A percentile compares a stretch with the other conserved stretches of the same genome.
Evolutionary conservation across 768 basidiomycete species (phyloP).

Genomic region (Leucocoprinus leucothites): DNA sequence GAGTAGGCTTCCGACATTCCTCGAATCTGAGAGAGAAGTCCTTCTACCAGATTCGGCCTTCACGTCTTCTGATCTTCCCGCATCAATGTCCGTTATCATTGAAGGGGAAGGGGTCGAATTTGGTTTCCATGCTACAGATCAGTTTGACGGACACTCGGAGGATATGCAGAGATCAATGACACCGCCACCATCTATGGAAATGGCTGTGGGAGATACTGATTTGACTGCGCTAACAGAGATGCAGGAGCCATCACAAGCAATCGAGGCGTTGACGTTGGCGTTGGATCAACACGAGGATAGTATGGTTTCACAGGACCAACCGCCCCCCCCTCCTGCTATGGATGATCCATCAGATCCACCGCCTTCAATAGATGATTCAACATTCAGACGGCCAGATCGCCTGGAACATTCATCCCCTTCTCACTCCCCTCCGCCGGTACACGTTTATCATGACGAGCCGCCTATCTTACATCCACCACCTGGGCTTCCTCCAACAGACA

Average conservation of each 20-base stretch:
- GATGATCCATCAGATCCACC: constrained; percentile 89
- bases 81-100: constrained; percentile 34
- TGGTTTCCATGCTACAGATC: constrained; percentile 67
- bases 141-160: constrained; percentile 81
- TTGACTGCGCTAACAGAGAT: constrained; percentile 63
- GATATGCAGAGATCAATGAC: constrained; percentile 61
- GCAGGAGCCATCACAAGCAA: constrained; percentile 43
- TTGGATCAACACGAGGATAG: constrained; percentile 48
- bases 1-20: constrained; percentile 63
- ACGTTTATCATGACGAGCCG: constrained; percentile 18
- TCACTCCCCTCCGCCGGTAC: constrained; percentile 30
- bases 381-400: constrained; percentile 54
- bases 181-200: constrained; percentile 75
- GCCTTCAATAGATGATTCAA: constrained; percentile 77
- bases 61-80: constrained; percentile 27
- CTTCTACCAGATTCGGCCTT: constrained; percentile 44
- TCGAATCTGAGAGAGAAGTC: constrained; percentile 77
- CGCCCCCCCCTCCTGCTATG: constrained; percentile 77
- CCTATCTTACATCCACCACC: constrained; percentile 22
- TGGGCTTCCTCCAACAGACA: constrained; percentile 15
- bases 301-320: constrained; percentile 31
- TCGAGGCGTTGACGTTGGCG: constrained; percentile 57
- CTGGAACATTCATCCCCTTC: constrained; percentile 31
- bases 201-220: constrained; percentile 69
- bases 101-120: constrained; percentile 76